These are phyloP conservation scores for Penicillium italicum DNA, from an alignment of 2,329 filamentous ascomycete species.

Conservation along the genomic window DNA sequence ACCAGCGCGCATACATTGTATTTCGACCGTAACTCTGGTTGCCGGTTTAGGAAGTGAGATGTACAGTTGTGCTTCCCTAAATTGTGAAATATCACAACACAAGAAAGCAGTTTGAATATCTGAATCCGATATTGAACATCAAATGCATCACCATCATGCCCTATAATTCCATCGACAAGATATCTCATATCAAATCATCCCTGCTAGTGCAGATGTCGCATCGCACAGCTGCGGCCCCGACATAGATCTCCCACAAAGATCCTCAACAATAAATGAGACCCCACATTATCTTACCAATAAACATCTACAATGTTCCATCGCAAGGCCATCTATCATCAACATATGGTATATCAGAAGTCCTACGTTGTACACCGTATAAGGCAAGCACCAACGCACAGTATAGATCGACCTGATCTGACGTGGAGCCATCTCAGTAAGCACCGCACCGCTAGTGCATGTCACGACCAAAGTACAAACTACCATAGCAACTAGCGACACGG, in stretches of 20 bases:
- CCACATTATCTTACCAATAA: background rate
- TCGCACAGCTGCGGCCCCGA: background rate
- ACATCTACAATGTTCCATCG: background rate
- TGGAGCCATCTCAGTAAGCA: background rate
- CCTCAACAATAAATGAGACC: background rate
- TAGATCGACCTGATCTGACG: background rate
- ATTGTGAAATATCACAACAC: background rate
- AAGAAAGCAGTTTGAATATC: background rate
- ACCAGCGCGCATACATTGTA: background rate
- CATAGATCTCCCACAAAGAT: background rate
- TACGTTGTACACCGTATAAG: background rate
- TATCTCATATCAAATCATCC: background rate
- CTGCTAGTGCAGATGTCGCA: background rate
- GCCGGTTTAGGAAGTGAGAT: background rate
- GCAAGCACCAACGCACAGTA: background rate
- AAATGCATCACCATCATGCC: background rate
- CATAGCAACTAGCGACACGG: conserved; percentile 2
- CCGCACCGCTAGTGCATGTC: background rate
- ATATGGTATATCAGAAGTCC: background rate
- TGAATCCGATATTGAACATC: background rate
- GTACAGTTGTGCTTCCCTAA: background rate
- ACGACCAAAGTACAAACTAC: background rate
- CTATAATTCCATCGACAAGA: background rate
- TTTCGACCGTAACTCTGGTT: background rate
- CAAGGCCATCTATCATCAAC: background rate